These are phyloP conservation scores for Alternaria incomplexa DNA, from an alignment of 2,329 filamentous ascomycete species.

Conservation along the genomic window DNA sequence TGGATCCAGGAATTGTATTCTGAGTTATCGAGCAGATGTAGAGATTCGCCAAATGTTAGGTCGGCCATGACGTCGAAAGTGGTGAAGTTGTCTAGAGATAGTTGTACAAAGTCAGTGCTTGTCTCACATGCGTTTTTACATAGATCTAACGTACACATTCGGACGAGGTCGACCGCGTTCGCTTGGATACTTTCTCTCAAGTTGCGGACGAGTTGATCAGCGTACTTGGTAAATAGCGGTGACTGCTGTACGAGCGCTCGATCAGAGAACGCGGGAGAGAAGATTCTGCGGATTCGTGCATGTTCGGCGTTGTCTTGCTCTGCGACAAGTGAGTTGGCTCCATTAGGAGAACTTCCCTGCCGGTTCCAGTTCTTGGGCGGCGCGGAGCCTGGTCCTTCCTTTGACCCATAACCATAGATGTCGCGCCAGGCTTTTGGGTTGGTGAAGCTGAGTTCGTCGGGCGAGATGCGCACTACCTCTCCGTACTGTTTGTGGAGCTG, in stretches of 20 bases:
- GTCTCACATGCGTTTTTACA: neutral
- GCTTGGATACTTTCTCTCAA: constrained; percentile 1
- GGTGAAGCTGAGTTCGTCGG: constrained; percentile 25
- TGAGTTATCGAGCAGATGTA: constrained; percentile 30
- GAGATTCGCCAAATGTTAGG: constrained; percentile 37
- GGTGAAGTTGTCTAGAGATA: constrained; percentile 36
- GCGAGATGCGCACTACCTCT: constrained; percentile 27
- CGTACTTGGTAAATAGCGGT: neutral
- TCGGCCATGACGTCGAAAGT: constrained; percentile 44
- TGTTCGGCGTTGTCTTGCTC: neutral
- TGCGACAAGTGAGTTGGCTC: neutral
- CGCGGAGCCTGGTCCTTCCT: constrained; percentile 3
- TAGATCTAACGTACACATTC: neutral
- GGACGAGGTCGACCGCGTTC: neutral
- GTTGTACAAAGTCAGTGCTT: neutral
- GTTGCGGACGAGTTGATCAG: neutral
- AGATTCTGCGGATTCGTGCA: neutral
- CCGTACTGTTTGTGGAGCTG: constrained; percentile 34
- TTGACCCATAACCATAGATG: constrained; percentile 25
- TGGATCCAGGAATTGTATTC: constrained; percentile 22
- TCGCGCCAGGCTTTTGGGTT: constrained; percentile 20
- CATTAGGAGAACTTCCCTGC: neutral
- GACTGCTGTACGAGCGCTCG: neutral
- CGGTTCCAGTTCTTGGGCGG: neutral
- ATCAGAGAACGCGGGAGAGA: neutral